Base-by-base conservation (phyloP, 176 grass and related monocot species). In the Miscanthus lutarioriparius region DNA sequence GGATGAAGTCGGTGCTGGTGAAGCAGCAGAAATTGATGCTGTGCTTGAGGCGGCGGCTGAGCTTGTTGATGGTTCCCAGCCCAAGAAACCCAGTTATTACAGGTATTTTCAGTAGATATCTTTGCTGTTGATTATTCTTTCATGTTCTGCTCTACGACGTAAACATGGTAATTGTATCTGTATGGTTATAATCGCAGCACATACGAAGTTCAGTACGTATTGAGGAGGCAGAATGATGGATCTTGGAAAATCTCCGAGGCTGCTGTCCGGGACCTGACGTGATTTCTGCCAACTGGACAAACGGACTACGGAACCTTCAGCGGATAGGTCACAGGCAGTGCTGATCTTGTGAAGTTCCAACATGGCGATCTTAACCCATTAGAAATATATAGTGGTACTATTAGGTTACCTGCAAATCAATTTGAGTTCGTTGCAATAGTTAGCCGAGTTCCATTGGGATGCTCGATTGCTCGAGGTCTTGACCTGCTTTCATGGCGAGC, bases 11-110 rank as follows among this genome's bases (percentile, higher is more conserved):
- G 82, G 78, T 70, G 43, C 74, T n/a, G 74, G 65, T 75, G 89
- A 94, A 82, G 86, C 86, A 32, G 96, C 96, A 4, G 96, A 99
- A 72, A 94, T 99, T 63, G 84, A 96, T 51, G 91, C 72, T 36
- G 61, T 99, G 23, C 86, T 99, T 68, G 96, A 99, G 90, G 96
- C 96, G 81, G 96, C 93, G 7, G 93, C 96, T 64, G 96, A 99
- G 75, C 89, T 99, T 74, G 86, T 99, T 47, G 89, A 96, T 49
- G 93, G 92, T 7, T 92, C 86, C n/a, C 85, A 90, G 38, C 81
- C 83, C 17, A 93, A 94, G 71, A 95, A 94, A 66, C 87, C 89
- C 11, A 91, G 93, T 83, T 99, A 99, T 30, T 99, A 99, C 84
- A 99, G 96, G 96, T 98, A 82, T 49, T 59, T 75, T 67, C 20